Percentiles rank a stretch among this genome's conserved stretches.
Conservation (phyloP, 2,329 filamentous ascomycete species). For the Diaporthe sp. region DNA sequence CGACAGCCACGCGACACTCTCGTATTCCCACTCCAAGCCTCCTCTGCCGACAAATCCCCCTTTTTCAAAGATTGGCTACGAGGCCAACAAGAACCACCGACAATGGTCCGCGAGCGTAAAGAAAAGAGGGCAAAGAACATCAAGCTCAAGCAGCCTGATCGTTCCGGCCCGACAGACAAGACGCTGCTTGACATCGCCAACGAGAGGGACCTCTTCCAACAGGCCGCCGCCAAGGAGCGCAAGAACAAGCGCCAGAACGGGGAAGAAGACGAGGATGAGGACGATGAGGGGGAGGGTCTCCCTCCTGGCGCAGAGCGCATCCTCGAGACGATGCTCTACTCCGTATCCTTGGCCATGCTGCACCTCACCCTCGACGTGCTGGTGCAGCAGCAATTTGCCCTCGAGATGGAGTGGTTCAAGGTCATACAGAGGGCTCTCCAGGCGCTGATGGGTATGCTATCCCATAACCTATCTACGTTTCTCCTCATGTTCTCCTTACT, state of each 20-base stretch:
- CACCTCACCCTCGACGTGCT: constrained; percentile 85
- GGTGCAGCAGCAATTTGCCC: constrained; percentile 83
- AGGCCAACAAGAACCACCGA: neutral
- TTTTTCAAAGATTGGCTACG: neutral
- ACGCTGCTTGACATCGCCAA: constrained; percentile 82
- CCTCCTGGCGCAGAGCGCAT: constrained; percentile 63
- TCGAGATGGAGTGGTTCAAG: constrained; percentile 70
- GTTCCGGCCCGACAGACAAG: constrained; percentile 69
- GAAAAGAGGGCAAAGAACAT: constrained; percentile 63
- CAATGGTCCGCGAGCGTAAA: constrained; percentile 65
- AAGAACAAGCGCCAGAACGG: constrained; percentile 46
- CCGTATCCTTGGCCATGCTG: constrained; percentile 74
- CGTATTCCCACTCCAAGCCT: neutral
- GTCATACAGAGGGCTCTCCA: constrained; percentile 66
- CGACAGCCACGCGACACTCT: constrained; percentile 14
- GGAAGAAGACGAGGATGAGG: constrained; percentile 41
- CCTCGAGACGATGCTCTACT: constrained; percentile 70
- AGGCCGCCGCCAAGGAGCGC: constrained; percentile 58
- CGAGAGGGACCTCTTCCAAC: constrained; percentile 69
- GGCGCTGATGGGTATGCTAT: constrained; percentile 64
- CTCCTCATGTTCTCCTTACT: neutral
- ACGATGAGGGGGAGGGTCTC: constrained; percentile 47
- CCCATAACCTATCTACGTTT: neutral
- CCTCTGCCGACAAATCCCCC: neutral
- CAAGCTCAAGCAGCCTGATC: constrained; percentile 77